These are phyloP conservation scores for Rutidosis leptorrhynchoides DNA, from an alignment of 129 eudicot species.

Conservation along the genomic window DNA sequence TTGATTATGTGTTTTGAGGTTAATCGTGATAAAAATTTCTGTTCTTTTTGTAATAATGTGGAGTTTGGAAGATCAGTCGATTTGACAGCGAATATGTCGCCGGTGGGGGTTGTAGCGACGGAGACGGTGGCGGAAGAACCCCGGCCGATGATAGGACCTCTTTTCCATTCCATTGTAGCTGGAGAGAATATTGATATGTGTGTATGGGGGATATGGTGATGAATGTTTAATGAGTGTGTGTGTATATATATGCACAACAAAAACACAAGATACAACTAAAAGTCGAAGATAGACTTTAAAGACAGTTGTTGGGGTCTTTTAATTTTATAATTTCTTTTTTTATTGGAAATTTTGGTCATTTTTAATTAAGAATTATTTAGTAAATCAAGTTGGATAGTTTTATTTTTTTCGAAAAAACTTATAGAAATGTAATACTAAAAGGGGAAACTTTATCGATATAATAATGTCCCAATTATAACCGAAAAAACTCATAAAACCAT, in stretches of 20 bases:
- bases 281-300: slow-evolving; percentile 26
- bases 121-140: slow-evolving; percentile 79
- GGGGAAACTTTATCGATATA: no score
- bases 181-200: slow-evolving; percentile 3
- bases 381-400: no score
- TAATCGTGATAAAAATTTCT: slow-evolving; percentile 42
- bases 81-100: slow-evolving; percentile 65
- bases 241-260: background rate
- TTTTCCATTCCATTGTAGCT: slow-evolving; percentile 63
- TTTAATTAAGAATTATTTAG: no score
- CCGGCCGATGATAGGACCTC: slow-evolving; percentile 66
- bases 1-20: slow-evolving; percentile 47
- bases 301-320: slow-evolving; percentile 30
- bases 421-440: no score
- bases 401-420: no score
- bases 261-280: slow-evolving; percentile 27
- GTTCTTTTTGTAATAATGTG: slow-evolving; percentile 48
- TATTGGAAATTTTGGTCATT: no score
- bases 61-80: slow-evolving; percentile 62
- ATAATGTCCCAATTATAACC: no score
- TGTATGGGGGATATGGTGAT: slow-evolving; percentile 19
- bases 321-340: background rate
- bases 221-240: background rate
- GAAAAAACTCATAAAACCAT: no score
- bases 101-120: slow-evolving; percentile 52